Percentiles rank a stretch among this genome's conserved stretches.
Conservation (phyloP, 495 filamentous ascomycete species). For the Penicillium angulare region DNA sequence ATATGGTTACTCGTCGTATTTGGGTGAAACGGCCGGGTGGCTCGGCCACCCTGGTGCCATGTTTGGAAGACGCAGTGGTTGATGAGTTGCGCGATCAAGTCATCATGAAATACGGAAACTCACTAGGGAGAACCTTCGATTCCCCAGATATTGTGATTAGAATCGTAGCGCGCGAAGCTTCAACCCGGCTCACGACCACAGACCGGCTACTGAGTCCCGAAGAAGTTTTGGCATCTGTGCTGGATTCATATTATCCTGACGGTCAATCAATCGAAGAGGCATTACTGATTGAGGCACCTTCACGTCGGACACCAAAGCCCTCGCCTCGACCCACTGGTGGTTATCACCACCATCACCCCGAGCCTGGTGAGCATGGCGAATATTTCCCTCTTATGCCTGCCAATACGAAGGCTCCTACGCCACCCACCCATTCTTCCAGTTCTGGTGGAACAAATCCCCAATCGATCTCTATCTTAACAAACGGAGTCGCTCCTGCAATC, state of each 20-base stretch:
- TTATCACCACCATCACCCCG: conserved; percentile 55
- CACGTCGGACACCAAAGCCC: conserved; percentile 77
- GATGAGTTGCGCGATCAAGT: conserved; percentile 95
- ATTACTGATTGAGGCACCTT: conserved; percentile 83
- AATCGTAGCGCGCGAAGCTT: conserved; percentile 53
- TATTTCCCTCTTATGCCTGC: conserved; percentile 88
- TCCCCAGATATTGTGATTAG: conserved; percentile 79
- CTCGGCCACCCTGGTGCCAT: conserved; percentile 83
- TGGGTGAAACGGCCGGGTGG: conserved; percentile 88
- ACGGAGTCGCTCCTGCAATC: conserved; percentile 74
- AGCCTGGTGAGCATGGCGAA: conserved; percentile 75
- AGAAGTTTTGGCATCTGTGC: conserved; percentile 71
- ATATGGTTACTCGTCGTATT: conserved; percentile 70
- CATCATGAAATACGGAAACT: conserved; percentile 89
- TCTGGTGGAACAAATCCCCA: conserved; percentile 24
- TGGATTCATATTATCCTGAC: conserved; percentile 85
- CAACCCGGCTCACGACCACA: conserved; percentile 43
- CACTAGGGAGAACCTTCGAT: conserved; percentile 83
- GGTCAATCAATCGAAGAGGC: conserved; percentile 91
- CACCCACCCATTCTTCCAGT: conserved; percentile 40
- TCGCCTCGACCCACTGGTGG: conserved; percentile 59
- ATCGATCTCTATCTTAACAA: conserved; percentile 76
- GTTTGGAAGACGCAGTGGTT: conserved; percentile 84
- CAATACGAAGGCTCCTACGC: conserved; percentile 36
- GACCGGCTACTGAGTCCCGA: conserved; percentile 81